Evolutionary conservation across 352 stramenopile genomes (phyloP).

Genomic region (Phytophthora quininea): DNA sequence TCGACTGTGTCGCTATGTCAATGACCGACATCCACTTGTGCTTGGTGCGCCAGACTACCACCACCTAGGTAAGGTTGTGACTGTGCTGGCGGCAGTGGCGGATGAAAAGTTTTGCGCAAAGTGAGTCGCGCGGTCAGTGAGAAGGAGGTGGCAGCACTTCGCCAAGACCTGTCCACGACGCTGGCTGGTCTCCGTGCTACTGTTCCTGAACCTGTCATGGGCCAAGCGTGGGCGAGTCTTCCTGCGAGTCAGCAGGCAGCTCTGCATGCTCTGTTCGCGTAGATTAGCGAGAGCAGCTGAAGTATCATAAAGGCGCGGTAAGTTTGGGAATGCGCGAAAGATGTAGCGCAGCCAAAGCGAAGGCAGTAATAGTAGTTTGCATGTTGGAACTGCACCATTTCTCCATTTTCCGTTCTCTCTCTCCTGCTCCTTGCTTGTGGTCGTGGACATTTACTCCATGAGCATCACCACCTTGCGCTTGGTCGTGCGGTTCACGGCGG

Average conservation of each 20-base stretch:
- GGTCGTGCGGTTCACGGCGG: constrained; percentile 76
- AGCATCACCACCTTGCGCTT: constrained; percentile 87
- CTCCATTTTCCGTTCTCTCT: neutral
- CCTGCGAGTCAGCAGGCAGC: constrained; percentile 56
- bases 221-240: constrained; percentile 61
- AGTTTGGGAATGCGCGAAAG: constrained; percentile 1
- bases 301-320: constrained; percentile 6
- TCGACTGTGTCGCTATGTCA: constrained; percentile 71
- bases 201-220: constrained; percentile 65
- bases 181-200: constrained; percentile 53
- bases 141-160: constrained; percentile 46
- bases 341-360: neutral
- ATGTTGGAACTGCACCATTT: neutral
- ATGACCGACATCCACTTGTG: constrained; percentile 64
- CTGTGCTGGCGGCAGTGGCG: constrained; percentile 63
- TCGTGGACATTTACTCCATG: constrained; percentile 60
- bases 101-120: constrained; percentile 45
- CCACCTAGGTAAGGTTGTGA: constrained; percentile 62
- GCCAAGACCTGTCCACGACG: constrained; percentile 48
- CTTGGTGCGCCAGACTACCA: constrained; percentile 47
- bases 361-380: constrained; percentile 25
- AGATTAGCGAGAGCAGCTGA: constrained; percentile 5
- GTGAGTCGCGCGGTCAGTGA: constrained; percentile 50
- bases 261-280: constrained; percentile 72
- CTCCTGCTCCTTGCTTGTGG: too few relatives aligned